phyloP scores from a whole-genome alignment of 2,329 filamentous ascomycete genomes.

The Aspergillus phoenicis region DNA sequence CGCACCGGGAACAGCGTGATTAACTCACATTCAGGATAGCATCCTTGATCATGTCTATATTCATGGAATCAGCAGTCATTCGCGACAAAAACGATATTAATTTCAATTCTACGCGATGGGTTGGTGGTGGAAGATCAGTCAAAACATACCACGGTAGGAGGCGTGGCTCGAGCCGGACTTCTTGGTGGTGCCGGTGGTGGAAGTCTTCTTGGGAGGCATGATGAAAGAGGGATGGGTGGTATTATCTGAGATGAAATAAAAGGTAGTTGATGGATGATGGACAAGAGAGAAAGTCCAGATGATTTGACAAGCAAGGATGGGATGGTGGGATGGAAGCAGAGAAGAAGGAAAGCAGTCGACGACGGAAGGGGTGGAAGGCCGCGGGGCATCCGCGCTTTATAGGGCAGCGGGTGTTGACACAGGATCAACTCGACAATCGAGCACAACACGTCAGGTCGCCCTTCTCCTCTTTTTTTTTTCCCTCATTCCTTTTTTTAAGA shows the following conservation, averaged over 20 bases:
- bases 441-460: constrained; percentile 28
- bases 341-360: constrained; percentile 37
- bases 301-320: constrained; percentile 17
- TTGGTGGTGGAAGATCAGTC: constrained; percentile 47
- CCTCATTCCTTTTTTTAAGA: neutral
- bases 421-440: constrained; percentile 37
- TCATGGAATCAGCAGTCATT: constrained; percentile 54
- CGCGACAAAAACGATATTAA: constrained; percentile 52
- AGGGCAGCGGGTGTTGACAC: constrained; percentile 46
- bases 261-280: constrained; percentile 18
- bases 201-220: constrained; percentile 69
- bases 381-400: constrained; percentile 48
- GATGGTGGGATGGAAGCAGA: constrained; percentile 20
- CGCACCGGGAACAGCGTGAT: constrained; percentile 53
- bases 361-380: constrained; percentile 42
- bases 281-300: constrained; percentile 18
- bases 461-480: neutral
- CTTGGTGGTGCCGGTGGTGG: constrained; percentile 57
- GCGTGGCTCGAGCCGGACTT: constrained; percentile 62
- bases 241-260: constrained; percentile 15
- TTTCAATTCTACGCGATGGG: constrained; percentile 48
- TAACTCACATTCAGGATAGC: constrained; percentile 70
- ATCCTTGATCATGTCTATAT: constrained; percentile 72
- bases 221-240: constrained; percentile 30
- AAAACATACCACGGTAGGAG: constrained; percentile 66